Base-by-base conservation (phyloP, 345 rosid genomes). In the Gossypium thurberi region DNA sequence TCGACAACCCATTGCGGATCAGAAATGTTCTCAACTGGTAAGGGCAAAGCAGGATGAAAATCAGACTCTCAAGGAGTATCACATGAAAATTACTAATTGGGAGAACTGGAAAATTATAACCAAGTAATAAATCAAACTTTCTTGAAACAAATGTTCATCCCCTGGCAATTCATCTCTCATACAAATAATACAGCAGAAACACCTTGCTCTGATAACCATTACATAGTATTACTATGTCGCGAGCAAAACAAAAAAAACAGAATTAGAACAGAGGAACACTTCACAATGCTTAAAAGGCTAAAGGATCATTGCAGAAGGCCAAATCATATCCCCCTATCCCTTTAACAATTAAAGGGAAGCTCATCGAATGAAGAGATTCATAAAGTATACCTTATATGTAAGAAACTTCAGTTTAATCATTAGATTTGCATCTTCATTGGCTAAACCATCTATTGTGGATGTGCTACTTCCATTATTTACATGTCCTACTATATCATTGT, bases 351-450 rank as follows among this genome's bases (percentile, higher is more conserved):
- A 48, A 48, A 67, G 13, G 26, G 10, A 48, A 15, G 23, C 5
- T 6, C 57, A 48, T 48, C 2, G 14, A 14, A 67, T 25, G 42
- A 67, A 67, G 23, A 40, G 57, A 60, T 58, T 17, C 23, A 12
- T 48, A 42, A 6, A 50, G 50, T 63, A 50, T 87, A 89, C 99
- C 97, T 94, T 94, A 76, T 94, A 94, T 8, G 98, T 86, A 63
- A 94, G 99, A 74, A 94, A 90, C 79, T 94, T 94, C 78, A 94
- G 40, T 84, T 94, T 94, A 76, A 92, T 90, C 99, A 94, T 94
- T 72, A 94, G 75, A 82, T 92, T 92, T 72, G 94, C 85, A 83
- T 94, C 98, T 58, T 86, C 93, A 79, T 90, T 93, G 56, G 94
- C 94, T 80, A 95, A 86, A 78, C 78, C 85, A 72, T 84, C 87